These are phyloP conservation scores for Aspergillus fischeri DNA, from an alignment of 2,329 filamentous ascomycete genomes.

Conservation along the genomic window DNA sequence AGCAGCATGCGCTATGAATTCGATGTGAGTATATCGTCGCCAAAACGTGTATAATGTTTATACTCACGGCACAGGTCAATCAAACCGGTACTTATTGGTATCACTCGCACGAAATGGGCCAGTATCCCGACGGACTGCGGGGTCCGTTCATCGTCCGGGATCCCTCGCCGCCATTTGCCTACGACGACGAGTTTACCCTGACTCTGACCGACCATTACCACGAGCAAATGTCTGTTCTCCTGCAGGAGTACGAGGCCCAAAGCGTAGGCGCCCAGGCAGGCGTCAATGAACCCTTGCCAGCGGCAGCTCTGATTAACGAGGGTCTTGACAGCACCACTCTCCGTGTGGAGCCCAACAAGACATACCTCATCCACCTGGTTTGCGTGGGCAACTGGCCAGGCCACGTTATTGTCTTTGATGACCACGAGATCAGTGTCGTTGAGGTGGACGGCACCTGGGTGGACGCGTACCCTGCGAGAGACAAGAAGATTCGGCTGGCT, in stretches of 20 bases:
- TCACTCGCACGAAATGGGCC: conserved; percentile 63
- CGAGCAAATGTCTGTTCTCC: conserved; percentile 48
- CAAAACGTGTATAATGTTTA: no score
- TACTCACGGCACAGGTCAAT: conserved; percentile 37
- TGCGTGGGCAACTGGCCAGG: conserved; percentile 67
- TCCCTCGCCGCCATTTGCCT: conserved; percentile 56
- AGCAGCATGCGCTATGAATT: conserved; percentile 66
- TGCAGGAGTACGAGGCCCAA: conserved; percentile 40
- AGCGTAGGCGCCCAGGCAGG: conserved; percentile 42
- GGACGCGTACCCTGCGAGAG: conserved; percentile 40
- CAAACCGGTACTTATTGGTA: conserved; percentile 79
- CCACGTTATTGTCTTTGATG: conserved; percentile 47
- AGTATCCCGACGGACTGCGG: conserved; percentile 67
- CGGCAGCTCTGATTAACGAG: conserved; percentile 69
- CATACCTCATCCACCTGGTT: conserved; percentile 67
- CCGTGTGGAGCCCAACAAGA: conserved; percentile 61
- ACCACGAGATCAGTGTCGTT: conserved; percentile 37
- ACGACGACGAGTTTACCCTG: conserved; percentile 61
- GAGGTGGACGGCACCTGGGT: conserved; percentile 35
- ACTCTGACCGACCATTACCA: conserved; percentile 72
- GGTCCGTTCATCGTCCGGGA: conserved; percentile 64
- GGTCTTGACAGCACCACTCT: conserved; percentile 55
- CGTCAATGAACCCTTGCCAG: conserved; percentile 62
- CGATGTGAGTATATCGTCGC: conserved; percentile 23
- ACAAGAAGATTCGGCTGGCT: conserved; percentile 61